Base-by-base conservation (phyloP, 2,329 filamentous ascomycete species). In the Metarhizium album region DNA sequence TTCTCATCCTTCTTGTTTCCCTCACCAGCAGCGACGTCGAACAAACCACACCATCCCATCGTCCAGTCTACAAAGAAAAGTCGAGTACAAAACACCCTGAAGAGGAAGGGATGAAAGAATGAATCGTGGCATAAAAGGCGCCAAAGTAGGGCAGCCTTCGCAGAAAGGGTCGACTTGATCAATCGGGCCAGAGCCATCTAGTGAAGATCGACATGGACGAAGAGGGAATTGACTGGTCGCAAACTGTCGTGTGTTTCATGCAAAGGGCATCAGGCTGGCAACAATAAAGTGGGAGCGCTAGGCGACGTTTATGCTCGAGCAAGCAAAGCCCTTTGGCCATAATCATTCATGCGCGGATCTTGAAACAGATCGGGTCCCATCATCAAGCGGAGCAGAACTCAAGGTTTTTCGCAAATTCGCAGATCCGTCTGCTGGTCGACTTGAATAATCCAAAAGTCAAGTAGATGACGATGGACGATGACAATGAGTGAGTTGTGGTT, bases 361-460 rank as follows among this genome's bases (percentile, higher is more conserved):
- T 51, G 51, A 54, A 53, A 53, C 53, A 43, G 46, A 27, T 38
- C 27, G 11, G 46, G 43, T 53, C 38, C 45, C 42, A 47, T 46
- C 42, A n/a, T 14, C 48, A 24, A 24, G 5, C 47, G 16, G 27
- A 43, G 16, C 27, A 40, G 33, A 40, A 20, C 37, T 40, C 37
- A 9, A 14, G n/a, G 20, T 20, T 40, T 18, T 16, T 20, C 18
- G n/a, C 37, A 40, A 40, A 18, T 9, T 11, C n/a, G 16, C n/a
- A 40, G 16, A 40, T 40, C 6, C 16, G 37, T 40, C 8, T 20
- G 9, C 20, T 40, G 37, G n/a, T n/a, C 11, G 16, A n/a, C n/a
- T 40, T 8, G 37, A 40, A 20, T 8, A 6, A 35, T 13, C 16
- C 33, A 4, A 13, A 35, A 35, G 33, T 13, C 16, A n/a, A n/a